Conservation (phyloP, 495 filamentous ascomycete genomes). For the Neurospora discreta region DNA sequence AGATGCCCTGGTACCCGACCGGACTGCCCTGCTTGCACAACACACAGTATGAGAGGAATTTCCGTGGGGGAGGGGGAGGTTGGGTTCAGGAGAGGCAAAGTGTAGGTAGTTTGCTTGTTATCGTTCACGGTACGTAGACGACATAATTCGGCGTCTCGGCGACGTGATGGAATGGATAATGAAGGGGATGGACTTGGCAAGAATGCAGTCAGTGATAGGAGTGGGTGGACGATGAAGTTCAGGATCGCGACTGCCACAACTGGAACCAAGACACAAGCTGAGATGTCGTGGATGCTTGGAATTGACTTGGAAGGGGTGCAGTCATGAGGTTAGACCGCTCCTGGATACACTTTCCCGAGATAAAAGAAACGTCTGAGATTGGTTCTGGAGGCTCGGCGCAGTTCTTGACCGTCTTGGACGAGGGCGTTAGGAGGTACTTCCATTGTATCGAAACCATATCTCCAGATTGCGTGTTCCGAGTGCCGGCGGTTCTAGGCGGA, state of each 20-base stretch:
- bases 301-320: not conserved
- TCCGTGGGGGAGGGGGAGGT: too few relatives aligned
- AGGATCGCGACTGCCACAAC: not conserved
- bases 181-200: not conserved
- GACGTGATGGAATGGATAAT: not conserved
- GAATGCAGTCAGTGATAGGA: not conserved
- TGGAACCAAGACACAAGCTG: not conserved
- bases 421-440: not conserved
- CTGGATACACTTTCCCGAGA: not conserved
- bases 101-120: not conserved
- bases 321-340: not conserved
- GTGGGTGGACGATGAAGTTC: not conserved
- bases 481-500: not conserved
- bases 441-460: not conserved
- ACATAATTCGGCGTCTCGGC: not conserved
- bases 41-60: not conserved
- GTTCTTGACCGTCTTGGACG: not conserved
- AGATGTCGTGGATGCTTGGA: not conserved
- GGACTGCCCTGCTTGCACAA: not conserved
- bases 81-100: not conserved
- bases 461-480: not conserved
- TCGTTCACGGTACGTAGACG: not conserved
- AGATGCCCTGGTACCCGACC: not conserved
- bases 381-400: not conserved
- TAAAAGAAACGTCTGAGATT: not conserved